Evolutionary conservation across 768 basidiomycete species (phyloP).

Genomic region (Phylloporus scabripes): DNA sequence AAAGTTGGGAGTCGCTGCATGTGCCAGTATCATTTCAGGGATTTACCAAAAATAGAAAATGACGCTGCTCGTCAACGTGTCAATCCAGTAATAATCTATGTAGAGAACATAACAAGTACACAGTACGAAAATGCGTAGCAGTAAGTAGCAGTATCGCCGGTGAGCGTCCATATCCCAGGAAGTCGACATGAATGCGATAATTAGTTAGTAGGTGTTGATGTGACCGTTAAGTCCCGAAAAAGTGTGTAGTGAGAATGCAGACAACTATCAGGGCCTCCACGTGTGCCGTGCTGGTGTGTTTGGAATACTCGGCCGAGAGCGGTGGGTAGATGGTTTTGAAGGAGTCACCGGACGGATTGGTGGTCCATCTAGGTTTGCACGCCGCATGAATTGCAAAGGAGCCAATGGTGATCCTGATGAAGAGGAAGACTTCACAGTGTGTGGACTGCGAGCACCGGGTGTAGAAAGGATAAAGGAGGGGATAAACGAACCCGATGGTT

Average conservation of each 20-base stretch:
- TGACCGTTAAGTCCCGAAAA: constrained; percentile 16
- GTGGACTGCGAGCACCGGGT: constrained; percentile 42
- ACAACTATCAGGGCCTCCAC: constrained; percentile 55
- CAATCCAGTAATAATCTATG: constrained; percentile 9
- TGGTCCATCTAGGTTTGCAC: constrained; percentile 57
- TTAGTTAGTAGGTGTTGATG: constrained; percentile 19
- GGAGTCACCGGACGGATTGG: constrained; percentile 57
- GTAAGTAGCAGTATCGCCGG: constrained; percentile 17
- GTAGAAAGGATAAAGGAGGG: constrained; percentile 63
- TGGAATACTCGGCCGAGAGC: constrained; percentile 36
- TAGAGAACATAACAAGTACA: constrained; percentile 25
- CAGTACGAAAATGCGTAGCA: constrained; percentile 17
- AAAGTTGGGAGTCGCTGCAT: not conserved
- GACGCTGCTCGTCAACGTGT: not conserved
- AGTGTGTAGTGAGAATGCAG: constrained; percentile 10
- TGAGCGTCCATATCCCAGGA: constrained; percentile 24
- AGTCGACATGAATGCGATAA: constrained; percentile 28
- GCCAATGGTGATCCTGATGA: constrained; percentile 69
- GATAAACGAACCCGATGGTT: constrained; percentile 50
- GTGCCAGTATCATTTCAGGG: too few relatives aligned
- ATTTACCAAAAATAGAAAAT: constrained; percentile 13
- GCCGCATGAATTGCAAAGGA: constrained; percentile 79
- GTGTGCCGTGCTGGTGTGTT: constrained; percentile 47
- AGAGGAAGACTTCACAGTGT: constrained; percentile 46
- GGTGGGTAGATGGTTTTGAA: constrained; percentile 50